These are phyloP conservation scores for Starmera dryadoides DNA, from an alignment of 805 yeast genomes.

Conservation along the genomic window DNA sequence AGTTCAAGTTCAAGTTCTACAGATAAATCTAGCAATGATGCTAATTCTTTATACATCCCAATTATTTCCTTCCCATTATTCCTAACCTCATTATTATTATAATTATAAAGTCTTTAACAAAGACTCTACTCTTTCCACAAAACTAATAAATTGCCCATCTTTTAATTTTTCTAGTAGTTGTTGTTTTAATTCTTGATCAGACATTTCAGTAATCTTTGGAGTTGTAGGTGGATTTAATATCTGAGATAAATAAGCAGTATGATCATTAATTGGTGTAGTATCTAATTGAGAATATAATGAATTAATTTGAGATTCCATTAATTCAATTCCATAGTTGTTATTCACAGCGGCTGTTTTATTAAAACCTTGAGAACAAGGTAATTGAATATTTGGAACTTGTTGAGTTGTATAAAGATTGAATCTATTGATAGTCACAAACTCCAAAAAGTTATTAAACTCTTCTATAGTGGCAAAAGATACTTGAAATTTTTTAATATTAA, in stretches of 20 bases:
- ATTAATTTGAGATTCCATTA: too few relatives aligned
- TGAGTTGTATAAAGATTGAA: too few relatives aligned
- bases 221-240: slow-evolving; percentile 6
- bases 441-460: slow-evolving; percentile 1
- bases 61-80: slow-evolving; percentile 7
- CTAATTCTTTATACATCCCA: slow-evolving; percentile 5
- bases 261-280: not conserved
- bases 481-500: slow-evolving; percentile 6
- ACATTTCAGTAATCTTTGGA: slow-evolving; percentile 1
- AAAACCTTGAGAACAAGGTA: too few relatives aligned
- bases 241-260: slow-evolving; percentile 7
- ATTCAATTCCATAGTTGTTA: too few relatives aligned
- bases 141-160: slow-evolving; percentile 15
- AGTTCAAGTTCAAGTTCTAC: not conserved
- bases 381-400: too few relatives aligned
- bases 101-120: not conserved
- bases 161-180: slow-evolving; percentile 15
- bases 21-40: not conserved
- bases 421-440: not conserved
- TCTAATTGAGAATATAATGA: too few relatives aligned
- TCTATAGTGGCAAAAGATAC: slow-evolving; percentile 2
- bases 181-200: slow-evolving; percentile 12
- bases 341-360: too few relatives aligned
- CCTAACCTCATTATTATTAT: slow-evolving; percentile 5
- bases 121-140: slow-evolving; percentile 6